Percentiles rank a stretch among this genome's conserved stretches.
These are phyloP conservation scores for Cucumis cinereus DNA, from an alignment of 306 rosid species.

Conservation along the genomic window DNA sequence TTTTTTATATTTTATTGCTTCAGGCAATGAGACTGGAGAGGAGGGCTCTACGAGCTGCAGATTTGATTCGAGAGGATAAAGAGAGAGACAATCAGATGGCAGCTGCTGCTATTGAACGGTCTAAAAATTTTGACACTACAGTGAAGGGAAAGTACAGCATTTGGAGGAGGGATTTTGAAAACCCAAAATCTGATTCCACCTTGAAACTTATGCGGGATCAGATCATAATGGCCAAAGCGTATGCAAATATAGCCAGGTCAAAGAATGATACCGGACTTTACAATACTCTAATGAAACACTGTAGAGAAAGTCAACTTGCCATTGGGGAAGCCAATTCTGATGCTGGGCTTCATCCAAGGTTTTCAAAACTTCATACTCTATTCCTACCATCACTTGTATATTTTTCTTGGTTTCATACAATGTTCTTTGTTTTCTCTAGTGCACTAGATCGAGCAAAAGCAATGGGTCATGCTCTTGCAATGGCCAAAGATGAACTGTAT, in stretches of 20 bases:
- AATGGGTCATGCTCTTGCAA: conserved; percentile 81
- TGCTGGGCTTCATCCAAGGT: conserved; percentile 83
- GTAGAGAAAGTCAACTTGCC: conserved; percentile 50
- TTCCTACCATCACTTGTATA: conserved; percentile 11
- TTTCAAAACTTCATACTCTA: conserved; percentile 15
- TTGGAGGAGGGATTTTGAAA: conserved; percentile 90
- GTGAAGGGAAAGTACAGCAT: conserved; percentile 72
- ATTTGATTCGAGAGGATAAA: conserved; percentile 47
- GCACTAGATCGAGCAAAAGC: conserved; percentile 83
- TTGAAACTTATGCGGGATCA: conserved; percentile 94
- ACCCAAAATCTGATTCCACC: conserved; percentile 77
- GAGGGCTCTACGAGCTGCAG: conserved; percentile 53
- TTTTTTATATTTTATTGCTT: conserved; percentile 16
- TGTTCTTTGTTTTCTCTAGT: conserved; percentile 32
- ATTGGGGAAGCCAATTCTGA: conserved; percentile 76
- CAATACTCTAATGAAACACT: conserved; percentile 49
- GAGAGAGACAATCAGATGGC: conserved; percentile 49
- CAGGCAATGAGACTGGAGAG: conserved; percentile 75
- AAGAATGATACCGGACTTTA: conserved; percentile 49
- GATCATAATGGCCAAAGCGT: conserved; percentile 88
- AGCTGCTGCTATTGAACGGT: conserved; percentile 57
- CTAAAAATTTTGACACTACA: conserved; percentile 45
- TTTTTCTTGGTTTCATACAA: conserved; percentile 17
- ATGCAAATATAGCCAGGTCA: conserved; percentile 72
- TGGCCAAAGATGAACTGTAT: conserved; percentile 75